A percentile compares a stretch with the other conserved stretches of the same genome.
phyloP scores from a whole-genome alignment of 768 basidiomycete species.

The Mycena leptocephala region DNA sequence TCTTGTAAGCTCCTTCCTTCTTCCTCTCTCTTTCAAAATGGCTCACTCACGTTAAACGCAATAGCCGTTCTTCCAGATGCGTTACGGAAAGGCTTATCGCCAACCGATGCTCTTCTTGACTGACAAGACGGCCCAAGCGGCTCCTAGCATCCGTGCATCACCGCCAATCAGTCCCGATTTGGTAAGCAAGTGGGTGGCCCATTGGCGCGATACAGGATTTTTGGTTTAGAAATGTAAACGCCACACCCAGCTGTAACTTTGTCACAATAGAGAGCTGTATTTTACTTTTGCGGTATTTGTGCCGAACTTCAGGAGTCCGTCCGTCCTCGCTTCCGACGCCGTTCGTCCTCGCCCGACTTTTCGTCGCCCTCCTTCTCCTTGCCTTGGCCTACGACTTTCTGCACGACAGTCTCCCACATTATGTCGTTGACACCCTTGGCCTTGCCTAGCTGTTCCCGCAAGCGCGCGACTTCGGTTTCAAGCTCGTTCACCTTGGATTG shows the following conservation, averaged over 20 bases:
- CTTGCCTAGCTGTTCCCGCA: conserved; percentile 82
- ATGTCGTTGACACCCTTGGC: conserved; percentile 94
- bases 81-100: conserved; percentile 40
- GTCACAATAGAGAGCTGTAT: conserved; percentile 8
- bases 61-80: conserved; percentile 54
- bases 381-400: conserved; percentile 65
- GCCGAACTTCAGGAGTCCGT: conserved; percentile 32
- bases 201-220: conserved; percentile 61
- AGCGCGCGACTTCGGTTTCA: conserved; percentile 76
- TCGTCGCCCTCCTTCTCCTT: conserved; percentile 47
- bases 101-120: conserved; percentile 55
- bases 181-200: conserved; percentile 58
- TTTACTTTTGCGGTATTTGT: conserved; percentile 24
- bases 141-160: conserved; percentile 49
- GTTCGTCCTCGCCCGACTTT: too few relatives aligned
- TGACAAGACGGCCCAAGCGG: conserved; percentile 47
- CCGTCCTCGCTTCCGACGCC: conserved; percentile 52
- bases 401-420: conserved; percentile 93
- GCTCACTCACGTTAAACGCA: background rate
- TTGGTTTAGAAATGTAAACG: conserved; percentile 23
- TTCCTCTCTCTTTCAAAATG: background rate
- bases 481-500: conserved; percentile 77
- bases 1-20: conserved; percentile 42
- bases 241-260: background rate
- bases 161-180: conserved; percentile 50